phyloP scores from a whole-genome alignment of 257 asterid species.

The Solanum commersonii region DNA sequence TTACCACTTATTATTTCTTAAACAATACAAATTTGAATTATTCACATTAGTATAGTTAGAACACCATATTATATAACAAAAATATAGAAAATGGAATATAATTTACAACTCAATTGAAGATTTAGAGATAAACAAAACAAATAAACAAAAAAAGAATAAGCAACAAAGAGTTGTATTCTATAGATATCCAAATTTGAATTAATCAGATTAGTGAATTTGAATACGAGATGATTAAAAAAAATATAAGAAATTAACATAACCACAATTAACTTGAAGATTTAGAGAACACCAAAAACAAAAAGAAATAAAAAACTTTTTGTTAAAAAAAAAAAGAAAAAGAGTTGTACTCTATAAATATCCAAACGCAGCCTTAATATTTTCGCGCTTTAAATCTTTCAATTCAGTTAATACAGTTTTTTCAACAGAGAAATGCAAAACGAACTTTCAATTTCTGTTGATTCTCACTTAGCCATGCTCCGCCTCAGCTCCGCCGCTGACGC shows the following conservation, averaged over 20 bases:
- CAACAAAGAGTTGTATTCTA: not conserved
- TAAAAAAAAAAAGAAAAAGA: not conserved
- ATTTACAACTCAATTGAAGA: not conserved
- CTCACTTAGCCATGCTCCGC: not conserved
- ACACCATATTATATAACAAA: not conserved
- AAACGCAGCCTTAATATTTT: not conserved
- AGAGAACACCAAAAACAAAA: not conserved
- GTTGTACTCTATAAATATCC: not conserved
- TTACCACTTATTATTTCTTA: not conserved
- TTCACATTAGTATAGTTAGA: rapidly evolving
- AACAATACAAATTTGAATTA: not conserved
- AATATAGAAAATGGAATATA: not conserved
- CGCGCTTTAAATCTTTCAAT: not conserved
- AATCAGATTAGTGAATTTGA: not conserved
- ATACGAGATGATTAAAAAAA: not conserved
- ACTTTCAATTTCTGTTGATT: not conserved
- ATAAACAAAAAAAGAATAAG: too few species aligned
- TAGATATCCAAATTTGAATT: not conserved
- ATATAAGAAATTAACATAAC: not conserved
- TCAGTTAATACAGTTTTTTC: not conserved
- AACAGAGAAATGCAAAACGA: not conserved
- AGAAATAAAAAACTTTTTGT: not conserved
- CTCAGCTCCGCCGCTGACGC: not conserved
- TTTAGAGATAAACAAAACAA: not conserved
- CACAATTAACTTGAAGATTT: not conserved